These are phyloP conservation scores for Boletus sp. DNA, from an alignment of 768 basidiomycete species.

Conservation along the genomic window DNA sequence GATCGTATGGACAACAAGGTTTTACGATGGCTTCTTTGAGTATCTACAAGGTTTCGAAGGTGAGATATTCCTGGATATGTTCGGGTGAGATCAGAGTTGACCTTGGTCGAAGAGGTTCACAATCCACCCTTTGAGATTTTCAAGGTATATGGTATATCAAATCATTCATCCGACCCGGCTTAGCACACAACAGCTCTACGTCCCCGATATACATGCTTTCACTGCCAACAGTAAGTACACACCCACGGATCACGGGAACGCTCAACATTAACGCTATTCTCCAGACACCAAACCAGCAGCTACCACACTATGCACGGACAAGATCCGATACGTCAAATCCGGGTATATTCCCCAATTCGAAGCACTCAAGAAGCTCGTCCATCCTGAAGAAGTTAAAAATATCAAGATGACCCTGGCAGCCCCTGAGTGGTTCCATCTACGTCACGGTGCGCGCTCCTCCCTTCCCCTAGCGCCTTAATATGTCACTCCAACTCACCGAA, in stretches of 20 bases:
- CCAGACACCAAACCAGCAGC: conserved; percentile 17
- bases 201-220: conserved; percentile 27
- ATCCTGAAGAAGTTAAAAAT: conserved; percentile 59
- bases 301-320: conserved; percentile 43
- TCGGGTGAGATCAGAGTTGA: neutral
- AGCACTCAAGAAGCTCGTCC: conserved; percentile 55
- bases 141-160: conserved; percentile 11
- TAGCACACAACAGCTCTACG: conserved; percentile 20
- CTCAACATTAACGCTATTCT: neutral
- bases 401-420: conserved; percentile 74
- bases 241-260: neutral
- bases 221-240: conserved; percentile 13
- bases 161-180: neutral
- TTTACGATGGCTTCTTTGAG: conserved; percentile 30
- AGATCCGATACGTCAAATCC: conserved; percentile 58
- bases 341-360: conserved; percentile 67
- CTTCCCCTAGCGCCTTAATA: neutral
- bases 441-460: conserved; percentile 45
- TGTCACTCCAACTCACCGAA: neutral
- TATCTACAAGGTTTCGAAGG: conserved; percentile 28
- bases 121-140: conserved; percentile 26
- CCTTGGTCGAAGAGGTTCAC: conserved; percentile 13
- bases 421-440: conserved; percentile 71
- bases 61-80: neutral
- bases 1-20: conserved; percentile 11